Evolutionary conservation across 2,329 filamentous ascomycete genomes (phyloP).

Genomic region (Sordariomycetes sp.): DNA sequence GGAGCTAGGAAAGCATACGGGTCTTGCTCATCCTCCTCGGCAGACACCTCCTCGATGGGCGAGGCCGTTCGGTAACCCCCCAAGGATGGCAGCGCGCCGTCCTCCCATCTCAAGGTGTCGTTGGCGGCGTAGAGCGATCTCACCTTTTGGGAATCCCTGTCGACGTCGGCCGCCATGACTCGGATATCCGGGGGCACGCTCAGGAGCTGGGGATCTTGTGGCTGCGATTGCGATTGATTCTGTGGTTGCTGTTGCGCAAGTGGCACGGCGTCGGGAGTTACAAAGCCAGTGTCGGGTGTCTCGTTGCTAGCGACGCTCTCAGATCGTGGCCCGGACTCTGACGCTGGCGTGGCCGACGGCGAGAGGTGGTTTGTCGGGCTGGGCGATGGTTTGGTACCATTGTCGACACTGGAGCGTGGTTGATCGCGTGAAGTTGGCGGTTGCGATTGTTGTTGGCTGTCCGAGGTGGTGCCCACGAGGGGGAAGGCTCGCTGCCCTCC

Average conservation of each 20-base stretch:
- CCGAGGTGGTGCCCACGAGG: constrained; percentile 9
- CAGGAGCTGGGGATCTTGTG: constrained; percentile 3
- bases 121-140: constrained; percentile 55
- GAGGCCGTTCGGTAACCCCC: constrained; percentile 25
- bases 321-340: not conserved
- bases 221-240: not conserved
- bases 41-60: constrained; percentile 36
- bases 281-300: constrained; percentile 1
- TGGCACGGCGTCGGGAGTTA: constrained; percentile 1
- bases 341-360: not conserved
- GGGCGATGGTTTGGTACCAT: not conserved
- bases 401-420: not conserved
- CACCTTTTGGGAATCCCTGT: constrained; percentile 59
- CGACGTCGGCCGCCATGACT: constrained; percentile 43
- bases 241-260: constrained; percentile 3
- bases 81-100: constrained; percentile 27
- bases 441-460: no score
- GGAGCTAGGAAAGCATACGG: constrained; percentile 44
- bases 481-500: constrained; percentile 30
- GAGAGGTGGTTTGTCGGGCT: not conserved
- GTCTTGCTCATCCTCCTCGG: constrained; percentile 43
- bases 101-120: constrained; percentile 43
- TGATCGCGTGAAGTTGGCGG: constrained; percentile 7
- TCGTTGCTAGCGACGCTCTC: not conserved
- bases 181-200: constrained; percentile 35